Evolutionary conservation across 1,139 yeast genomes (phyloP).

Genomic region (Nakaseomyces kungkrabaensis): DNA sequence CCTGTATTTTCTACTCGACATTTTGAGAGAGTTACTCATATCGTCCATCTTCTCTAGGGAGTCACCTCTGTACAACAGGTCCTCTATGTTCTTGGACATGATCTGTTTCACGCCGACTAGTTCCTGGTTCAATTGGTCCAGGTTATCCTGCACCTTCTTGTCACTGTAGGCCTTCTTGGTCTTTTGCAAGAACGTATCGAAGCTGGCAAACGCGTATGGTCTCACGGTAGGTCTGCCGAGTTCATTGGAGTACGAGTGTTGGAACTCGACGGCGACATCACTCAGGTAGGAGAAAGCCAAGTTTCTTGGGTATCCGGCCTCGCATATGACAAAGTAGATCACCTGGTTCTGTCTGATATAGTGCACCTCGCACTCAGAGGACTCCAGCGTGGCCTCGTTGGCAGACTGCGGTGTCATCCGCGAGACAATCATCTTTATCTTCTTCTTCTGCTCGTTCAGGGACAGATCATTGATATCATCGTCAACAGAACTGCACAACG

Average conservation of each 20-base stretch:
- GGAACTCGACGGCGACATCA: conserved; percentile 76
- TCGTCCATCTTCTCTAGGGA: conserved; percentile 89
- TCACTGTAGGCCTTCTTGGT: conserved; percentile 85
- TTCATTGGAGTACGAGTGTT: conserved; percentile 67
- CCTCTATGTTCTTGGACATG: conserved; percentile 94
- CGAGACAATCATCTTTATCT: conserved; percentile 66
- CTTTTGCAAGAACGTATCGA: conserved; percentile 74
- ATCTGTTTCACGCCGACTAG: conserved; percentile 88
- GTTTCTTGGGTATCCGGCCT: conserved; percentile 72
- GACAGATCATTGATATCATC: conserved; percentile 47
- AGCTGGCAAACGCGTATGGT: conserved; percentile 85
- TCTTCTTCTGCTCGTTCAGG: conserved; percentile 70
- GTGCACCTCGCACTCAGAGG: conserved; percentile 67
- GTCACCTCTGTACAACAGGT: conserved; percentile 87
- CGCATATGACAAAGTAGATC: conserved; percentile 69
- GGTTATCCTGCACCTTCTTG: conserved; percentile 78
- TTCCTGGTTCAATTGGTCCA: conserved; percentile 79
- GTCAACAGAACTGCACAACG: conserved; percentile 88
- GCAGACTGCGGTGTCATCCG: conserved; percentile 76
- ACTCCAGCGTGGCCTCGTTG: conserved; percentile 76
- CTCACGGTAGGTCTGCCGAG: conserved; percentile 54
- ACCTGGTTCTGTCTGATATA: conserved; percentile 57
- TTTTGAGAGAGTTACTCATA: conserved; percentile 66
- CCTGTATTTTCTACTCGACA: conserved; percentile 79
- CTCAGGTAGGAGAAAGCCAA: conserved; percentile 78